Base-by-base conservation (phyloP, 73 alveolate species). In the Paramecium pentaurelia region DNA sequence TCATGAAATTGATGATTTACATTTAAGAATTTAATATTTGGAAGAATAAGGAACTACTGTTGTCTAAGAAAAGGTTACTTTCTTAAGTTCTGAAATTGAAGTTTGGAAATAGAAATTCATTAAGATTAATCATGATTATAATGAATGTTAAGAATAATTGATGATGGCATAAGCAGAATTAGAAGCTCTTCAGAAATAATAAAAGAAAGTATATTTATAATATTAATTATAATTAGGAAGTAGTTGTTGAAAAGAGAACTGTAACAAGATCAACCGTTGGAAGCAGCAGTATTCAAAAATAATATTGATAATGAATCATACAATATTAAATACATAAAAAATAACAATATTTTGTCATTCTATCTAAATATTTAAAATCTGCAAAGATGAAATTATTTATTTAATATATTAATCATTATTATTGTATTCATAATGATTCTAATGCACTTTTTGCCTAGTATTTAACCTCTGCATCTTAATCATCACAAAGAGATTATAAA, bases 401-500 rank as follows among this genome's bases (percentile, higher is more conserved):
- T 71, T 71, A 10, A 12, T 71, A 71, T 60, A 30, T 60, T 60
- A 60, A 60, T 60, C 77, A 60, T 60, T 60, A 60, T 60, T 60
- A 22, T 40, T 40, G 49, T 12, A 49, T 49, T 60, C 77, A 60
- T 22, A 60, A 60, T 60, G 77, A 60, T 18, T 86, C 93, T 22
- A 86, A 60, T n/a, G 93, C 86, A 58, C 38, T 60, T 60, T 86
- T 86, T 18, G 93, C 93, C n/a, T 58, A 60, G 75, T 60, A 86
- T 60, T 86, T 86, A 58, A 86, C 93, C 32, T 86, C 93, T 34
- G 59, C 42, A 60, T 86, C 93, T 37, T 51, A 38, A 64, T 86
- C 93, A 60, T 86, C 93, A 34, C 68, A 86, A 37, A 86, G 70
- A 59, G 93, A 60, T 38, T 60, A 38, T 34, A 86, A 59, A 59